These are phyloP conservation scores for Trypanosoma conorhini DNA, from an alignment of 208 protist genomes.

Conservation along the genomic window DNA sequence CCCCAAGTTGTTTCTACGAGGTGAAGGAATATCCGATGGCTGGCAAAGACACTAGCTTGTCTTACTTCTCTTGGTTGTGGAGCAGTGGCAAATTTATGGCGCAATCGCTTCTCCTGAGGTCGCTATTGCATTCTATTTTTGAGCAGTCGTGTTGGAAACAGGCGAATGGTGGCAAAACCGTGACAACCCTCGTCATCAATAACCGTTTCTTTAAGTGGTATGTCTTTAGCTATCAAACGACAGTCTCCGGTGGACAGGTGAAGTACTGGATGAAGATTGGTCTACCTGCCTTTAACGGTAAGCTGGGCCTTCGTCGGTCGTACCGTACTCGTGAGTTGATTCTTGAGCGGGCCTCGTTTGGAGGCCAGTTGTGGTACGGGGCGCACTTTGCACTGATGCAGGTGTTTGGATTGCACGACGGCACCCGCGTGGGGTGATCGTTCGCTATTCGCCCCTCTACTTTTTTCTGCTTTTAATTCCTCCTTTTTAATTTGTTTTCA, in stretches of 20 bases:
- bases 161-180: slow-evolving; percentile 15
- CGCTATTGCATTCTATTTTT: slow-evolving; percentile 40
- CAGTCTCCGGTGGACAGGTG: slow-evolving; percentile 16
- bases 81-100: slow-evolving; percentile 24
- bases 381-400: slow-evolving; percentile 62
- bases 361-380: slow-evolving; percentile 59
- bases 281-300: slow-evolving; percentile 27
- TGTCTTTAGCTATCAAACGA: slow-evolving; percentile 31
- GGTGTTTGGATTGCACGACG: slow-evolving; percentile 32
- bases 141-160: slow-evolving; percentile 54
- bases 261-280: slow-evolving; percentile 36
- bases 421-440: slow-evolving; percentile 1
- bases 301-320: slow-evolving; percentile 40
- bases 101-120: slow-evolving; percentile 52
- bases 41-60: neutral
- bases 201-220: slow-evolving; percentile 67
- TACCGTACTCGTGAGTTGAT: slow-evolving; percentile 59
- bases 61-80: slow-evolving; percentile 38
- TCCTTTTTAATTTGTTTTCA: slow-evolving; percentile 10
- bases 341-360: slow-evolving; percentile 43
- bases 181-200: slow-evolving; percentile 60
- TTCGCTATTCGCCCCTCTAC: neutral
- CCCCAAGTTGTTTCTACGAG: slow-evolving; percentile 59
- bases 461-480: slow-evolving; percentile 9
- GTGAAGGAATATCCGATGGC: slow-evolving; percentile 21